Base-by-base conservation (phyloP, 805 yeast genomes). In the Candida stauntonica region DNA sequence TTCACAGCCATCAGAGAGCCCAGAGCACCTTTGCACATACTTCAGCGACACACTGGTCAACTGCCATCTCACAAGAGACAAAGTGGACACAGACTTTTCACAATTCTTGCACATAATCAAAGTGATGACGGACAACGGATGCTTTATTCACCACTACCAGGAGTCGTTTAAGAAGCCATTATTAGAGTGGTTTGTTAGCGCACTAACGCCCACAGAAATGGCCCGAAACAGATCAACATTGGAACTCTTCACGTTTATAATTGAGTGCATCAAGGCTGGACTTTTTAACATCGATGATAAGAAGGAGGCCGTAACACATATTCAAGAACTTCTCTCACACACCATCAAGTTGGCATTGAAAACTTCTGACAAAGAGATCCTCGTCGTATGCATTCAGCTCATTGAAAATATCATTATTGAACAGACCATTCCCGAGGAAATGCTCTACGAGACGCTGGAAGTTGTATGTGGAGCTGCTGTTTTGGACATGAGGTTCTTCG, bases 21-120 rank as follows among this genome's bases (percentile, higher is more conserved):
- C 74, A 1, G 66, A 75, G 5, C 60, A 75, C 7, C 62, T 72
- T 35, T 52, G 79, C 35, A 64, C 72, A 37, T 83, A 79, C 58
- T 86, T 79, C 57, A 66, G 72, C 39, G 83, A 80, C 34, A 72
- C 85, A 1, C 57, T 75, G 24, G 48, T 52, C 3, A 69, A 58
- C 42, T 71, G 80, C 42, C 51, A 67, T 14, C 47, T 64, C 26
- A 48, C 44, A 41, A 51, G 46, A 17, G 52, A 42, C 12, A 48
- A 41, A 13, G 46, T 68, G 13, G 77, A 77, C 38, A 70, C 70
- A 3, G 81, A 79, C 45, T 68, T 75, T 44, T 74, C 68, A 31
- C 49, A 70, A 15, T 75, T 77, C 35, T 52, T 81, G 20, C 46
- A 51, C 7, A 76, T 77, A 5, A 50, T 82, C 26, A 57, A 58